phyloP scores from a whole-genome alignment of 1,284 basidiomycete genomes.

The Ustilago tritici region DNA sequence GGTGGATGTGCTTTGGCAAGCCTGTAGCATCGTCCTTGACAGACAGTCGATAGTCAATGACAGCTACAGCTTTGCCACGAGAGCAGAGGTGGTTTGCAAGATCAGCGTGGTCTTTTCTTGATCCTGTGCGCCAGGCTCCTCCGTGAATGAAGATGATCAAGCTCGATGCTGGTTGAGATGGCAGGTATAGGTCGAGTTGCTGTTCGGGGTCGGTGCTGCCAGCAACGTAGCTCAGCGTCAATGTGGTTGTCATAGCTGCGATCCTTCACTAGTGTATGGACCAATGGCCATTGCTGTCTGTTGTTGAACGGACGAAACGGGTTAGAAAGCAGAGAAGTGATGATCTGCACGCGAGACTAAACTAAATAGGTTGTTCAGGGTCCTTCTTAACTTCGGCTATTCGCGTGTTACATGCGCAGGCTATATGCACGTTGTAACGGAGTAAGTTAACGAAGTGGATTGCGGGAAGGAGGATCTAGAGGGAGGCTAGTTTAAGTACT shows the following conservation, averaged over 20 bases:
- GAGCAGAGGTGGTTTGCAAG: slow-evolving; percentile 27
- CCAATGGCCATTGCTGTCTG: too few species aligned
- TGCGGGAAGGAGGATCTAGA: too few species aligned
- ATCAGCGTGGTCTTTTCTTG: slow-evolving; percentile 34
- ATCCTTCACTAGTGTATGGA: background rate
- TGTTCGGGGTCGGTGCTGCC: slow-evolving; percentile 37
- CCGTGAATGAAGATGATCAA: slow-evolving; percentile 45
- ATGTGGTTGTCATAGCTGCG: background rate
- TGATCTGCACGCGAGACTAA: background rate
- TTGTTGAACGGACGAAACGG: background rate
- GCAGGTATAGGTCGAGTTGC: slow-evolving; percentile 46
- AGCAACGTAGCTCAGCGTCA: slow-evolving; percentile 24
- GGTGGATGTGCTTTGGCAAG: slow-evolving; percentile 24
- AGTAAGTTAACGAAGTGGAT: too few species aligned
- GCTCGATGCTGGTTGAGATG: slow-evolving; percentile 3
- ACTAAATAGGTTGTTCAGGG: slow-evolving; percentile 1
- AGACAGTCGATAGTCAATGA: slow-evolving; percentile 49
- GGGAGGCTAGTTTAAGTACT: too few species aligned
- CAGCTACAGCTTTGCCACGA: slow-evolving; percentile 35
- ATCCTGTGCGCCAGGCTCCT: slow-evolving; percentile 53
- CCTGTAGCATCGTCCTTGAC: slow-evolving; percentile 26
- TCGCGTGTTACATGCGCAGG: background rate
- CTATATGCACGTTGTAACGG: too few species aligned
- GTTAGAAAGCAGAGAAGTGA: background rate
- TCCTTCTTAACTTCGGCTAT: slow-evolving; percentile 28